phyloP scores from a whole-genome alignment of 352 stramenopile genomes.

The Globisporangium viniferum region DNA sequence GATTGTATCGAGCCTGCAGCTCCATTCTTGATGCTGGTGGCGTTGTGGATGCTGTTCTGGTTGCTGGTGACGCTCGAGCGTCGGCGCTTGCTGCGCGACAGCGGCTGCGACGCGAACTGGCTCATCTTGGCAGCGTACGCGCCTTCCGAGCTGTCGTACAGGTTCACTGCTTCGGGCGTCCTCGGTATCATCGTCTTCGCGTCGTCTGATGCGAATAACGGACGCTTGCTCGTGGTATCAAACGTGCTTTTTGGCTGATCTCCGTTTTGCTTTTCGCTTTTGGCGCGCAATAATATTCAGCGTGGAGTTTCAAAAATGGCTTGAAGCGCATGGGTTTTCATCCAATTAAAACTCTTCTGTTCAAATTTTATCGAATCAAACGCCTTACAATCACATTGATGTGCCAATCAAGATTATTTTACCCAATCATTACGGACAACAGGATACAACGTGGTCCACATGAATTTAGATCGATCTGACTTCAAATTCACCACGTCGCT shows the following conservation, averaged over 20 bases:
- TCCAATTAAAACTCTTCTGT: not conserved
- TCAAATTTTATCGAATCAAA: not conserved
- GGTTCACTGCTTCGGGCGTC: constrained; percentile 5
- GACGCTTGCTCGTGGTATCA: not conserved
- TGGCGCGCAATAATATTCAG: constrained; percentile 7
- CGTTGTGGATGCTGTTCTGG: not conserved
- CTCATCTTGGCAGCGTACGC: constrained; percentile 10
- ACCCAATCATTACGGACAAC: not conserved
- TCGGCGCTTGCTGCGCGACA: constrained; percentile 13
- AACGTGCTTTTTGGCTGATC: not conserved
- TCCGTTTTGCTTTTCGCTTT: constrained; percentile 12
- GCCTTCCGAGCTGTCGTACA: constrained; percentile 17
- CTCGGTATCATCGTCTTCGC: not conserved
- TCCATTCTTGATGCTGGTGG: not conserved
- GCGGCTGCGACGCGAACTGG: constrained; percentile 17
- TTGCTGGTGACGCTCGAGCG: constrained; percentile 11
- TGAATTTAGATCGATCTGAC: not conserved
- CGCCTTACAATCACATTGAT: too few species aligned
- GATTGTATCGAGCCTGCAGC: not conserved
- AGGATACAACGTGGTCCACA: not conserved
- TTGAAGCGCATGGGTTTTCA: not conserved
- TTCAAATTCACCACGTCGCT: constrained; percentile 4
- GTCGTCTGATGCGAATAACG: not conserved
- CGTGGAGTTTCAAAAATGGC: constrained; percentile 3
- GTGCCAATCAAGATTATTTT: not conserved